A percentile compares a stretch with the other conserved stretches of the same genome.
Evolutionary conservation across 768 basidiomycete species (phyloP).

Genomic region (Tricholoma saponaceum): DNA sequence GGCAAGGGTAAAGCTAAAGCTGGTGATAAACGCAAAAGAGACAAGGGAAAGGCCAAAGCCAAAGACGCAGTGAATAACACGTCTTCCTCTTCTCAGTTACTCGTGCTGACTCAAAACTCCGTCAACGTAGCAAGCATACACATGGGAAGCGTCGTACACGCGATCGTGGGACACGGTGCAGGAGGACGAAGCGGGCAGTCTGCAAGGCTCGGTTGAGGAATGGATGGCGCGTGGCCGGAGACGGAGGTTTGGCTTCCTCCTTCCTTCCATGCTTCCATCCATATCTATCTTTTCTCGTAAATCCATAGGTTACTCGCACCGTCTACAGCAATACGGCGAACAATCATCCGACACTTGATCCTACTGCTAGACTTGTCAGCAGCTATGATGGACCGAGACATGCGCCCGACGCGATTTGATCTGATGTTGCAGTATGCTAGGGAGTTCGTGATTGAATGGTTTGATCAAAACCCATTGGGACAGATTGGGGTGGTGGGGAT

Average conservation of each 20-base stretch:
- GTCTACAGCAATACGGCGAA: slow-evolving; percentile 84
- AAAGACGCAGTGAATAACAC: slow-evolving; percentile 40
- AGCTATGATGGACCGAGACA: slow-evolving; percentile 94
- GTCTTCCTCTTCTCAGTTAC: not conserved
- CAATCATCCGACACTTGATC: slow-evolving; percentile 94
- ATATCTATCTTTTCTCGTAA: slow-evolving; percentile 2
- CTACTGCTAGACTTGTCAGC: slow-evolving; percentile 89
- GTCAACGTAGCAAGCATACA: slow-evolving; percentile 61
- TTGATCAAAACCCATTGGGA: slow-evolving; percentile 97
- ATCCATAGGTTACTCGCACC: slow-evolving; percentile 65
- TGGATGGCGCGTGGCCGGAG: slow-evolving; percentile 83
- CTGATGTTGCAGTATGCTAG: slow-evolving; percentile 85
- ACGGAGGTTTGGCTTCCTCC: slow-evolving; percentile 52
- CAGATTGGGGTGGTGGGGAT: slow-evolving; percentile 96
- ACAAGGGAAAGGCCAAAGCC: slow-evolving; percentile 46
- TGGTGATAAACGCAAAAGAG: slow-evolving; percentile 14
- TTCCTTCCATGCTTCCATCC: not conserved
- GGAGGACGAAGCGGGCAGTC: slow-evolving; percentile 90
- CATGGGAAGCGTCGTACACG: slow-evolving; percentile 95
- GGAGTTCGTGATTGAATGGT: slow-evolving; percentile 95
- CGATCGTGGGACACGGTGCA: slow-evolving; percentile 97
- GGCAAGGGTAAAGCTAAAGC: slow-evolving; percentile 48
- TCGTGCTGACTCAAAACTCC: slow-evolving; percentile 4
- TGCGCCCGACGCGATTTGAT: slow-evolving; percentile 93
- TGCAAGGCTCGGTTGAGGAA: slow-evolving; percentile 88